These are phyloP conservation scores for Chaetothyriales sp. DNA, from an alignment of 2,329 filamentous ascomycete genomes.

Conservation along the genomic window DNA sequence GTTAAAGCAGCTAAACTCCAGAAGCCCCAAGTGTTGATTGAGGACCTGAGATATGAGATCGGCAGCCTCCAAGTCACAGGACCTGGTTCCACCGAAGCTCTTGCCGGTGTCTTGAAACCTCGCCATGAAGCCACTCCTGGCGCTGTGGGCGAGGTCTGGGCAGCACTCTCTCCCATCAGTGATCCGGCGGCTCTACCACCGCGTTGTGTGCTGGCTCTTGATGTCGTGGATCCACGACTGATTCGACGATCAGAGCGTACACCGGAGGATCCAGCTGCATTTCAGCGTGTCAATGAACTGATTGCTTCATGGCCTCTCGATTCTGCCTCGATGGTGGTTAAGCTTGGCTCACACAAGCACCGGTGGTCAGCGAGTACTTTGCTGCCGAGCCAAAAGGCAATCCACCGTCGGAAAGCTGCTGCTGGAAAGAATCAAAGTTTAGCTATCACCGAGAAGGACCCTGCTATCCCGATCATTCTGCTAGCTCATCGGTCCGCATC, in stretches of 20 bases:
- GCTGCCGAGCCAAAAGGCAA: slow-evolving; percentile 59
- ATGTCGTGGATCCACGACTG: slow-evolving; percentile 64
- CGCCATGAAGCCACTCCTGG: slow-evolving; percentile 21
- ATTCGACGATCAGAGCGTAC: slow-evolving; percentile 40
- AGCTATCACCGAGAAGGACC: slow-evolving; percentile 45
- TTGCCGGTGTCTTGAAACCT: slow-evolving; percentile 53
- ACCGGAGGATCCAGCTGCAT: slow-evolving; percentile 17
- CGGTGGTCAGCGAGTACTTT: slow-evolving; percentile 51
- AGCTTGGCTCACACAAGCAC: slow-evolving; percentile 52
- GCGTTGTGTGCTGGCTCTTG: slow-evolving; percentile 57
- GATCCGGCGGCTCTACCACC: slow-evolving; percentile 55
- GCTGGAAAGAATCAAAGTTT: slow-evolving; percentile 49
- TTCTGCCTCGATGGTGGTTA: slow-evolving; percentile 29
- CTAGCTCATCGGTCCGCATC: slow-evolving; percentile 42
- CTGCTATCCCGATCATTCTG: slow-evolving; percentile 61
- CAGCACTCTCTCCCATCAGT: slow-evolving; percentile 36
- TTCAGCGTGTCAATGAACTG: slow-evolving; percentile 38
- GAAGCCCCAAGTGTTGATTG: slow-evolving; percentile 45
- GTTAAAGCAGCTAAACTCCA: slow-evolving; percentile 44
- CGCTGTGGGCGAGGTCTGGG: slow-evolving; percentile 23
- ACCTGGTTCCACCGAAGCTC: slow-evolving; percentile 63
- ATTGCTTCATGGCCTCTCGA: slow-evolving; percentile 57
- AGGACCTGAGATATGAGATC: slow-evolving; percentile 56
- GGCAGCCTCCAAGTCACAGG: slow-evolving; percentile 56
- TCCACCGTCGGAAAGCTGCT: slow-evolving; percentile 59